Evolutionary conservation across 805 yeast genomes (phyloP).

Genomic region (Hyphopichia homilentoma): DNA sequence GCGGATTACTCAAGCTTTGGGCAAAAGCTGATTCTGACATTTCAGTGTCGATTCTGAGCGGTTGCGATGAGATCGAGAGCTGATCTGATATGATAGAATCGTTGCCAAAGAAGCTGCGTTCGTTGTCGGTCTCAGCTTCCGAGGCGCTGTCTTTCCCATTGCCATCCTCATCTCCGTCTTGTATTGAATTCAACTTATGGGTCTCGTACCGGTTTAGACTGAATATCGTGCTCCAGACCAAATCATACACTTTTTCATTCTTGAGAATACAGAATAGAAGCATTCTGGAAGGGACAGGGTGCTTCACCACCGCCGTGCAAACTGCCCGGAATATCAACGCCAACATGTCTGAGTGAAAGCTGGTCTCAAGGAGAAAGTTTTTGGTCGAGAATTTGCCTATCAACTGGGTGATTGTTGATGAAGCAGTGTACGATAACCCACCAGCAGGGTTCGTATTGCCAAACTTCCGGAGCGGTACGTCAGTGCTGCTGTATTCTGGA

Average conservation of each 20-base stretch:
- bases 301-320: slow-evolving; percentile 47
- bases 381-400: slow-evolving; percentile 34
- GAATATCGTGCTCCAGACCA: slow-evolving; percentile 30
- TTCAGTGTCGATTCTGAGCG: slow-evolving; percentile 3
- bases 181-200: slow-evolving; percentile 14
- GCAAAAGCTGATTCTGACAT: slow-evolving; percentile 6
- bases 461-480: slow-evolving; percentile 19
- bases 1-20: slow-evolving; percentile 4
- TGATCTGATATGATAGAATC: slow-evolving; percentile 9
- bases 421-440: slow-evolving; percentile 51
- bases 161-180: slow-evolving; percentile 10
- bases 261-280: slow-evolving; percentile 48
- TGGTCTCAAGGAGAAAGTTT: slow-evolving; percentile 31
- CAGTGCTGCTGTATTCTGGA: slow-evolving; percentile 9
- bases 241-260: slow-evolving; percentile 35
- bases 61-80: slow-evolving; percentile 4
- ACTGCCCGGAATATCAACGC: slow-evolving; percentile 58
- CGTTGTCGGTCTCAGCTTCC: too few relatives aligned
- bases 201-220: slow-evolving; percentile 19
- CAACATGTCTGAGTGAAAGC: slow-evolving; percentile 50
- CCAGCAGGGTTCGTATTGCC: slow-evolving; percentile 32
- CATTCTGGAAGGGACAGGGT: slow-evolving; percentile 51
- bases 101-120: too few relatives aligned
- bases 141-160: slow-evolving; percentile 6
- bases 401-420: slow-evolving; percentile 43